Percentiles rank a stretch among this genome's conserved stretches.
These are phyloP conservation scores for Austroboletus niveus DNA, from an alignment of 1,284 basidiomycete genomes.

Conservation along the genomic window DNA sequence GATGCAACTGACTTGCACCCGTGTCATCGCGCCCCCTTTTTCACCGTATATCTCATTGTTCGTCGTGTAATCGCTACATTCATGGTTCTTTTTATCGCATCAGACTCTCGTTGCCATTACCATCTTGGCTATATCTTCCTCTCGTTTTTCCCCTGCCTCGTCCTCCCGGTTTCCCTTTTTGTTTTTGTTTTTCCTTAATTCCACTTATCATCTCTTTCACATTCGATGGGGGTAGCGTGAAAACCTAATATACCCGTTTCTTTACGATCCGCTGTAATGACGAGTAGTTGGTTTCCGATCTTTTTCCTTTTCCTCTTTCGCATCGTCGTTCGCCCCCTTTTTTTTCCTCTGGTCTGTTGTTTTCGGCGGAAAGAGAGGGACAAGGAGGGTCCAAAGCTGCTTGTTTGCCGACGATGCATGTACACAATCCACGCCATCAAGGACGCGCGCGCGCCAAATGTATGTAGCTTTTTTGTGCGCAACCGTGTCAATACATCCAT, in stretches of 20 bases:
- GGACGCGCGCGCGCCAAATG: not conserved
- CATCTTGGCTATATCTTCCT: slow-evolving; percentile 23
- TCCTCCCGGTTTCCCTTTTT: not conserved
- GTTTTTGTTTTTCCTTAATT: not conserved
- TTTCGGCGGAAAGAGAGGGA: no score
- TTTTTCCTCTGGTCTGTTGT: not conserved
- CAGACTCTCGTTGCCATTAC: slow-evolving; percentile 18
- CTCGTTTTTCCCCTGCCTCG: not conserved
- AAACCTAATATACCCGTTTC: slow-evolving; percentile 33
- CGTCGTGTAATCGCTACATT: slow-evolving; percentile 25
- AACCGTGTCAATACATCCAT: no score
- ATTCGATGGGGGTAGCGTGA: slow-evolving; percentile 17
- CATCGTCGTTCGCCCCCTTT: not conserved
- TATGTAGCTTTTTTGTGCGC: no score
- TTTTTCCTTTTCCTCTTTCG: slow-evolving; percentile 5
- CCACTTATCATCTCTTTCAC: slow-evolving; percentile 1
- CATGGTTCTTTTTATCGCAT: slow-evolving; percentile 17
- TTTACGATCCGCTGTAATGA: slow-evolving; percentile 35
- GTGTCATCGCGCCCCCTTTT: not conserved
- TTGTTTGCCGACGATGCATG: slow-evolving; percentile 16
- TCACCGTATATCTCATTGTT: slow-evolving; percentile 27
- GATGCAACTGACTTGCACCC: slow-evolving; percentile 7
- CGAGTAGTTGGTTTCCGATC: slow-evolving; percentile 4
- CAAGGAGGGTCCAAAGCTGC: slow-evolving; percentile 1
- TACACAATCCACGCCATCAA: slow-evolving; percentile 10